A percentile compares a stretch with the other conserved stretches of the same genome.
Evolutionary conservation across 2,329 filamentous ascomycete species (phyloP).

Genomic region (Pseudocercospora vitis): DNA sequence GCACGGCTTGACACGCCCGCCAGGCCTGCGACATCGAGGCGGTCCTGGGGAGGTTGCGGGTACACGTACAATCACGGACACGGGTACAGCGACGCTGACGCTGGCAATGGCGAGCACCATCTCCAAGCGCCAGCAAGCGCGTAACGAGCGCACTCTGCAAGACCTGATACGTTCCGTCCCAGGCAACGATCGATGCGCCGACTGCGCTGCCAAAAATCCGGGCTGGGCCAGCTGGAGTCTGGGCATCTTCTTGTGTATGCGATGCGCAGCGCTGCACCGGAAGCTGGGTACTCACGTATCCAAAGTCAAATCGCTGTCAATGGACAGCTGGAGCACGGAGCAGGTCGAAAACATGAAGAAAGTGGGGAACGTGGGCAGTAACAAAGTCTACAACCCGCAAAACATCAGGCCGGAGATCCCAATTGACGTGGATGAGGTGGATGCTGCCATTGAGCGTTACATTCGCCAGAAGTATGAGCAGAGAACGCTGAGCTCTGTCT

Average conservation of each 20-base stretch:
- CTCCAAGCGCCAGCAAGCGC: slow-evolving; percentile 96
- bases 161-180: slow-evolving; percentile 81
- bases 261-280: slow-evolving; percentile 90
- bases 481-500: slow-evolving; percentile 47
- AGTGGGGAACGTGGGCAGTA: slow-evolving; percentile 81
- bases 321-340: slow-evolving; percentile 95
- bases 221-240: slow-evolving; percentile 99
- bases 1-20: too few relatives aligned
- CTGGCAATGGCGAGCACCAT: slow-evolving; percentile 66
- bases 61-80: too few relatives aligned
- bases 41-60: not conserved
- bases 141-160: slow-evolving; percentile 89
- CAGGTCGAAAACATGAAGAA: slow-evolving; percentile 99
- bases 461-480: slow-evolving; percentile 92
- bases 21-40: too few relatives aligned
- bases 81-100: not conserved
- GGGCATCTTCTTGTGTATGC: slow-evolving; percentile 96
- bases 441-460: slow-evolving; percentile 91
- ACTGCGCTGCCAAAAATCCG: slow-evolving; percentile 89
- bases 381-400: slow-evolving; percentile 84
- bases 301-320: slow-evolving; percentile 97
- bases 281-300: slow-evolving; percentile 97
- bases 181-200: slow-evolving; percentile 91
- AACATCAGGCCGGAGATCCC: slow-evolving; percentile 81
- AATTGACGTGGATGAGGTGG: slow-evolving; percentile 86